Base-by-base conservation (phyloP, 164 flowering plant species). In the Aristolochia californica region DNA sequence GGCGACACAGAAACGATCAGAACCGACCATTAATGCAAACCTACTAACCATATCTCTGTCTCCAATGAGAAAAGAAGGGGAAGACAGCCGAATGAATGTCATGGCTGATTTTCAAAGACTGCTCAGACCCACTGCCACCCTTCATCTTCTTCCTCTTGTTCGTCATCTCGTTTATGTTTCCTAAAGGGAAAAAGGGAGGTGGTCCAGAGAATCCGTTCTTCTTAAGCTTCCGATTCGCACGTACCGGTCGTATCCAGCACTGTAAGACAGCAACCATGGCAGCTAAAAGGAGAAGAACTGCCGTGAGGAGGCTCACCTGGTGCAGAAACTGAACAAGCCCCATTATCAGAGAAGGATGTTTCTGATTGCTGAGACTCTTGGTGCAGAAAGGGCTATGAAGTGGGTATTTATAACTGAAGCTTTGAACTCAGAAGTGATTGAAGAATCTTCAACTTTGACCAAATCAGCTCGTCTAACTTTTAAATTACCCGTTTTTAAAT, bases 41-140 rank as follows among this genome's bases (percentile, higher is more conserved):
- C 18, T 12, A 24, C 70, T 70, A 77, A 84, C 98, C 96, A 57
- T 84, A 67, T 1, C 73, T 65, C 43, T 72, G 62, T 47, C 74
- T 80, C 98, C 98, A 91, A 9, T 62, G 65, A 58, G 83, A 60
- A 56, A 83, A 88, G 72, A 79, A 81, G 21, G 98, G 98, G 61
- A 84, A 83, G 0, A 71, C 80, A 5, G 54, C 57, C 30, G 95
- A 69, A 58, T 88, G 95, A 4, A 88, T 83, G 56, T 91, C 88
- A 75, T 88, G 77, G 43, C 70, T 55, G 58, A 83, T 60, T 2
- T 13, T 40, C 1, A 48, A 2, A 16, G 66, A 17, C 15, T 63
- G 43, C n/a, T n/a, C n/a, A n/a, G n/a, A n/a, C 3, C 12, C 45
- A 13, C 7, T 7, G 30, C 7, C 30, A 2, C 40, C 40, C 40